Evolutionary conservation across 1,139 yeast species (phyloP).

Genomic region (Diutina neorugosa): DNA sequence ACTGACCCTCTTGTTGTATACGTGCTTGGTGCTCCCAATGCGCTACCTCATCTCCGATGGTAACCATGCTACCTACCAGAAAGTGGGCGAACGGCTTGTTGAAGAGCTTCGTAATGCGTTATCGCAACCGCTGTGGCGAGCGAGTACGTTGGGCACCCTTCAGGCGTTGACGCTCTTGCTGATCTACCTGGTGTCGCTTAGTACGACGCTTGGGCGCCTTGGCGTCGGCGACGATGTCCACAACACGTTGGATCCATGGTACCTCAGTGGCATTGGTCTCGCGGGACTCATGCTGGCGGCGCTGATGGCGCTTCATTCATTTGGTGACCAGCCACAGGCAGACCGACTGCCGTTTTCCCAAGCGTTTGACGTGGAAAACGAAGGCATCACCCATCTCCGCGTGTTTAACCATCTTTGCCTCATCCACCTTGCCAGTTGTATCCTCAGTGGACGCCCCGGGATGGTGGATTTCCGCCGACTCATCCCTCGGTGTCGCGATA

Average conservation of each 20-base stretch:
- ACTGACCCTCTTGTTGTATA: constrained; percentile 1
- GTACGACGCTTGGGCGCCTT: constrained; percentile 16
- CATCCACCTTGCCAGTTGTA: constrained; percentile 58
- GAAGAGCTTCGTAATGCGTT: background rate
- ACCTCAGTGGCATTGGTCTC: constrained; percentile 44
- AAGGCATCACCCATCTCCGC: constrained; percentile 40
- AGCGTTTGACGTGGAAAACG: constrained; percentile 18
- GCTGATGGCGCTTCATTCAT: constrained; percentile 12
- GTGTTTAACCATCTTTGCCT: constrained; percentile 66
- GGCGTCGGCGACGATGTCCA: constrained; percentile 17
- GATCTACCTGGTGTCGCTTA: constrained; percentile 46
- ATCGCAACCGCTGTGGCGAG: constrained; percentile 1
- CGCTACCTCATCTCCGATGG: background rate
- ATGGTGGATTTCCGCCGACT: constrained; percentile 53
- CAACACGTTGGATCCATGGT: constrained; percentile 46
- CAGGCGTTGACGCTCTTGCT: constrained; percentile 55
- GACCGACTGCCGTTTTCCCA: background rate
- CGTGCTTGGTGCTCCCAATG: background rate
- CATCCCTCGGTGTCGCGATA: constrained; percentile 48
- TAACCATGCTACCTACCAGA: background rate
- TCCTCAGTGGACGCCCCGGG: constrained; percentile 64
- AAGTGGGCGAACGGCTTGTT: background rate
- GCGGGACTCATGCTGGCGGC: constrained; percentile 42
- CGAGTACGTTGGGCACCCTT: constrained; percentile 37
- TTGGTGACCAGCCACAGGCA: constrained; percentile 14